phyloP scores from a whole-genome alignment of 768 basidiomycete genomes.

The Auricularia heimuer region DNA sequence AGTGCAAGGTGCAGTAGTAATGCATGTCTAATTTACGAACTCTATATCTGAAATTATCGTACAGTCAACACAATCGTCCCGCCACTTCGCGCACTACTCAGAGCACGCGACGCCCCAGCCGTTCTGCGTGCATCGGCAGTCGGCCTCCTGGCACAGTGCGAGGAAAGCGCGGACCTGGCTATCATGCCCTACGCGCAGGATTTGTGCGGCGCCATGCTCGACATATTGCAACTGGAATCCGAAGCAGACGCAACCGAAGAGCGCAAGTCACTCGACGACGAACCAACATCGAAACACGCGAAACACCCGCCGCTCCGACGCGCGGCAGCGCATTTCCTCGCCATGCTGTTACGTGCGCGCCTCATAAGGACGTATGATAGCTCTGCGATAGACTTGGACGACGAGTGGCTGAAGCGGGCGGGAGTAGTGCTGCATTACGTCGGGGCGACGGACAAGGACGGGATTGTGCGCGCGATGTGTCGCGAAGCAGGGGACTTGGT shows the following conservation, averaged over 20 bases:
- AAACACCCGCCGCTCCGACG: constrained; percentile 77
- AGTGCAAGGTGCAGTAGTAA: constrained; percentile 45
- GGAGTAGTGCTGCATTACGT: constrained; percentile 60
- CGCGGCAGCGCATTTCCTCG: constrained; percentile 76
- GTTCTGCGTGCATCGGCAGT: constrained; percentile 60
- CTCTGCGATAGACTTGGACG: background rate
- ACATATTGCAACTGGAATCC: constrained; percentile 62
- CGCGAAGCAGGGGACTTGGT: constrained; percentile 47
- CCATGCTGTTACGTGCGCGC: constrained; percentile 53
- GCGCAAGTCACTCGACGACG: constrained; percentile 31
- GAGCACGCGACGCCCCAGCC: constrained; percentile 53
- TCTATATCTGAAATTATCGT: constrained; percentile 5
- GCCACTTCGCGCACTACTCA: constrained; percentile 52
- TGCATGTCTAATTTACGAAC: background rate
- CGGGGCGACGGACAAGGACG: constrained; percentile 60
- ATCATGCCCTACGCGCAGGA: constrained; percentile 53
- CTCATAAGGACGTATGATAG: constrained; percentile 41
- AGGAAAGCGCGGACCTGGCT: constrained; percentile 51
- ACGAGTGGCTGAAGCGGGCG: constrained; percentile 36
- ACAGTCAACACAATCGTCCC: constrained; percentile 67
- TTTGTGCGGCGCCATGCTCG: constrained; percentile 58
- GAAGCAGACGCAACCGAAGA: constrained; percentile 13
- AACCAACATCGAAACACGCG: constrained; percentile 48
- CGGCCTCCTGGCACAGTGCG: constrained; percentile 65
- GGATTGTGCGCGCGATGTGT: constrained; percentile 64